Conservation (phyloP, 768 basidiomycete genomes). For the Termitomyces sp. region DNA sequence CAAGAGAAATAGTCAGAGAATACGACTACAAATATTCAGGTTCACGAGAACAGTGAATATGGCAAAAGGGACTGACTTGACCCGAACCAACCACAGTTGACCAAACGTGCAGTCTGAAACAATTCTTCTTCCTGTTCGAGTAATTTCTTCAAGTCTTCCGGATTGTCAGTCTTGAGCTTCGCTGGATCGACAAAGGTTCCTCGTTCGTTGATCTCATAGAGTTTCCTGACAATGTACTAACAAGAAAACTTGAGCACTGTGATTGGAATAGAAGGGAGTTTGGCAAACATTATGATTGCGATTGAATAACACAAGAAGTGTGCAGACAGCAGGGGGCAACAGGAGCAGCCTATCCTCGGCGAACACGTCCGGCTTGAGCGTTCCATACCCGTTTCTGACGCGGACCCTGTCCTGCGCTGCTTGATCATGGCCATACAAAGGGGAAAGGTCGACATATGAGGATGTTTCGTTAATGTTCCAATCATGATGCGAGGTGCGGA, state of each 20-base stretch:
- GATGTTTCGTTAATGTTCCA: slow-evolving; percentile 78
- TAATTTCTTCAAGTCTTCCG: slow-evolving; percentile 29
- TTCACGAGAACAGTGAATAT: slow-evolving; percentile 2
- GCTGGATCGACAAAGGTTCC: slow-evolving; percentile 55
- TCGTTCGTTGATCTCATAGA: slow-evolving; percentile 80
- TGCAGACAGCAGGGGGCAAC: slow-evolving; percentile 74
- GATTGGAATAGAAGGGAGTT: neutral
- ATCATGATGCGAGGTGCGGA: slow-evolving; percentile 71
- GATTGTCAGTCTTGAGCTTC: slow-evolving; percentile 32
- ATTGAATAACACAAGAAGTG: slow-evolving; percentile 79
- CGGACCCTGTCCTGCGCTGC: slow-evolving; percentile 53
- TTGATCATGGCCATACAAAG: slow-evolving; percentile 75
- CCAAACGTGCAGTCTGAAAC: slow-evolving; percentile 76
- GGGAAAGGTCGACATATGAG: slow-evolving; percentile 81
- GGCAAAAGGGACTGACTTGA: slow-evolving; percentile 27
- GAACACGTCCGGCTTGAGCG: slow-evolving; percentile 66
- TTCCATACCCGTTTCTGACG: slow-evolving; percentile 57
- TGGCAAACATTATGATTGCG: slow-evolving; percentile 80
- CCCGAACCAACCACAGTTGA: slow-evolving; percentile 81
- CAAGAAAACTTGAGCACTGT: neutral
- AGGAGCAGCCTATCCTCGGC: slow-evolving; percentile 74
- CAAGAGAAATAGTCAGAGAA: slow-evolving; percentile 81
- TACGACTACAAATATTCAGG: slow-evolving; percentile 35
- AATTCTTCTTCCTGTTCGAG: slow-evolving; percentile 65
- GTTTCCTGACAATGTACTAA: slow-evolving; percentile 74